Evolutionary conservation across 805 yeast genomes (phyloP).

Genomic region (Candida coleopterorum): DNA sequence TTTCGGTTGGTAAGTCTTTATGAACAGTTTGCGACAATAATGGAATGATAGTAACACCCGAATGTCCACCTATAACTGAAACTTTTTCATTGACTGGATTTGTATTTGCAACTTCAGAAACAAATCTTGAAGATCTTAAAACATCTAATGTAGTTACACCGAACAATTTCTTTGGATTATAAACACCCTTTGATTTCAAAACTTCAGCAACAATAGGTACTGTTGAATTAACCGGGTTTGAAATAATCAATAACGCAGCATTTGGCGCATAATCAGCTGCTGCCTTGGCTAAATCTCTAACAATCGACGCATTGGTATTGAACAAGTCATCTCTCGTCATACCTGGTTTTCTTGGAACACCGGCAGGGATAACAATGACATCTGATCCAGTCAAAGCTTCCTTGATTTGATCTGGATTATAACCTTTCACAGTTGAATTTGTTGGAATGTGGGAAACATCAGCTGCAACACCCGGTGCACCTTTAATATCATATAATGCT

Average conservation of each 20-base stretch:
- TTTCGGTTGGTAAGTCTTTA: conserved; percentile 41
- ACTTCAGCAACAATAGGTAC: conserved; percentile 96
- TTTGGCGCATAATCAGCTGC: conserved; percentile 79
- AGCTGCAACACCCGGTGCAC: conserved; percentile 96
- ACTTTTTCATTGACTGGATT: conserved; percentile 76
- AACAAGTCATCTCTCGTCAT: conserved; percentile 97
- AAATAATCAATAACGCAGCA: conserved; percentile 76
- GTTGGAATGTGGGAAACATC: conserved; percentile 94
- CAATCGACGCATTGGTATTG: conserved; percentile 94
- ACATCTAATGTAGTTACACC: conserved; percentile 96
- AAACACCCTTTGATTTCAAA: conserved; percentile 76
- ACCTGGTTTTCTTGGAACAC: conserved; percentile 98
- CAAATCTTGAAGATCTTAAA: conserved; percentile 84
- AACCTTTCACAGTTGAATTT: conserved; percentile 83
- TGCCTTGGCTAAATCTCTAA: conserved; percentile 85
- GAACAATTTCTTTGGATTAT: conserved; percentile 86
- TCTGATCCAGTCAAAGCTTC: conserved; percentile 75
- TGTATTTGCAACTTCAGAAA: conserved; percentile 60
- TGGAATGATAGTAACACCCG: conserved; percentile 95
- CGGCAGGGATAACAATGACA: conserved; percentile 91
- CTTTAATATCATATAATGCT: conserved; percentile 82
- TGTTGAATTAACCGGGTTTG: conserved; percentile 97
- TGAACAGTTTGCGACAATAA: conserved; percentile 80
- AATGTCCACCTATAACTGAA: conserved; percentile 95
- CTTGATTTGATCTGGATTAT: conserved; percentile 72